A percentile compares a stretch with the other conserved stretches of the same genome.
phyloP scores from a whole-genome alignment of 352 stramenopile genomes.

The Elongisporangium senticosum region DNA sequence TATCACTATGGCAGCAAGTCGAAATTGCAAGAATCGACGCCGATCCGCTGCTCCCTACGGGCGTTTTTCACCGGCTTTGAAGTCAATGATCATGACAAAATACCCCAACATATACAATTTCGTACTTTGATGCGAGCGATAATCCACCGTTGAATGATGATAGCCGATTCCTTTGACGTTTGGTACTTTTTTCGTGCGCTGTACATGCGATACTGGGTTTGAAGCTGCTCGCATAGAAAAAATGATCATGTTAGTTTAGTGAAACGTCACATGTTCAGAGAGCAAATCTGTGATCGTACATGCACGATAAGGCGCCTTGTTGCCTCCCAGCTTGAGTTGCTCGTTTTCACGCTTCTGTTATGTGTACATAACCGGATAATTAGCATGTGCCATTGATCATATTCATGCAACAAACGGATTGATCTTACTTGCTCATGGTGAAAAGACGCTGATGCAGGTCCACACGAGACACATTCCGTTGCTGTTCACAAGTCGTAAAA shows the following conservation, averaged over 20 bases:
- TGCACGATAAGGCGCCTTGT: slow-evolving; percentile 62
- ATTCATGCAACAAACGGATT: neutral
- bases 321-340: slow-evolving; percentile 54
- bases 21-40: slow-evolving; percentile 18
- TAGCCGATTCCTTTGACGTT: slow-evolving; percentile 21
- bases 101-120: neutral
- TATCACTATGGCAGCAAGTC: slow-evolving; percentile 31
- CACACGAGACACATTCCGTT: slow-evolving; percentile 64
- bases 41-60: slow-evolving; percentile 25
- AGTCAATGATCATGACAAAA: slow-evolving; percentile 1
- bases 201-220: slow-evolving; percentile 74
- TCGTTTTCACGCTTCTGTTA: slow-evolving; percentile 44
- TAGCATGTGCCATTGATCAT: neutral
- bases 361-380: neutral
- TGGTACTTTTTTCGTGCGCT: slow-evolving; percentile 45
- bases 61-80: neutral
- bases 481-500: slow-evolving; percentile 62
- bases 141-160: slow-evolving; percentile 51
- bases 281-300: slow-evolving; percentile 17
- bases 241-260: neutral
- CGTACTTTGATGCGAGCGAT: slow-evolving; percentile 48
- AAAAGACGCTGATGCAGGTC: slow-evolving; percentile 76
- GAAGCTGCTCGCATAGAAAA: slow-evolving; percentile 29
- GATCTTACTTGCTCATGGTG: slow-evolving; percentile 44
- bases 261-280: neutral